phyloP scores from a whole-genome alignment of 257 asterid species.

The Solanum paucissectum region DNA sequence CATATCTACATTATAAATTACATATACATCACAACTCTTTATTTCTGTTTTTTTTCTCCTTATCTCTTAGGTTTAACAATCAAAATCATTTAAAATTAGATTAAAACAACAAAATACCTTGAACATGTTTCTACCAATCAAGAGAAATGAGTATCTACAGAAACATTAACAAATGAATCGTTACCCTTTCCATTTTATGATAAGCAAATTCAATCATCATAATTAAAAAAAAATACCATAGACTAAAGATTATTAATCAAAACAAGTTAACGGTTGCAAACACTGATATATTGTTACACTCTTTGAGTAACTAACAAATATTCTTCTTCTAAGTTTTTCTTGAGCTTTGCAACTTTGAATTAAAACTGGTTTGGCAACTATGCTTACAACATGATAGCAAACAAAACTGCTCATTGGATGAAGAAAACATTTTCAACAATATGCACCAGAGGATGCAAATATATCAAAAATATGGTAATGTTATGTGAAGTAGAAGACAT shows the following conservation, averaged over 20 bases:
- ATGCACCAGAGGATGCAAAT: neutral
- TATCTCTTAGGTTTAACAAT: neutral
- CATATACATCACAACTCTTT: no score
- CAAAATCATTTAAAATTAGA: no score
- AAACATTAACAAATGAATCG: no score
- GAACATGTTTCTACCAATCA: neutral
- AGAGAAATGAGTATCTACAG: neutral
- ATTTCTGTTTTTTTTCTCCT: no score
- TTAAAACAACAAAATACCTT: neutral
- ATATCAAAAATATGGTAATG: neutral
- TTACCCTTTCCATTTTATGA: neutral
- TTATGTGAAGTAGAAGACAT: neutral
- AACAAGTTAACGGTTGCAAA: neutral
- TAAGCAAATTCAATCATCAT: neutral
- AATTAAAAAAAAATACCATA: no score
- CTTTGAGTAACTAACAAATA: neutral
- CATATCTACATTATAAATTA: no score
- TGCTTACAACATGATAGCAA: neutral
- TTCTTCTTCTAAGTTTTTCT: no score
- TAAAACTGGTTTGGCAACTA: neutral
- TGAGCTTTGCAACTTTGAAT: neutral
- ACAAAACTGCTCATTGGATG: neutral
- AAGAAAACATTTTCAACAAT: neutral
- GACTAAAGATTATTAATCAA: neutral
- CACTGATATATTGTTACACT: neutral